These are phyloP conservation scores for Nephelium lappaceum DNA, from an alignment of 345 rosid species.

Conservation along the genomic window DNA sequence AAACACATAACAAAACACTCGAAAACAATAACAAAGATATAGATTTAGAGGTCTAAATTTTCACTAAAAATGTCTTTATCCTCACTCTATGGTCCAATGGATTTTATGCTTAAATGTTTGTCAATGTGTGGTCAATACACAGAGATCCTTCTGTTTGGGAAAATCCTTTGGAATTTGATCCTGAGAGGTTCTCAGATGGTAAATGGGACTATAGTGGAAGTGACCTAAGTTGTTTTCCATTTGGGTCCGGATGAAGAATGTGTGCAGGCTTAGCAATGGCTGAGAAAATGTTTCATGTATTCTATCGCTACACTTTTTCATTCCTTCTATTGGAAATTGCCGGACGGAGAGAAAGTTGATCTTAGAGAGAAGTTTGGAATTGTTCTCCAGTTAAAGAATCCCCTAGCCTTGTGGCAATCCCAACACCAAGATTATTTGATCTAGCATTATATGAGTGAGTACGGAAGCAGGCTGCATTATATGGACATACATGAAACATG, in stretches of 20 bases:
- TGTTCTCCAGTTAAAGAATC: slow-evolving; percentile 58
- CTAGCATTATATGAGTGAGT: slow-evolving; percentile 33
- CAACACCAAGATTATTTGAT: slow-evolving; percentile 54
- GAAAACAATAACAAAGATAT: too few relatives aligned
- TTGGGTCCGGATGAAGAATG: slow-evolving; percentile 85
- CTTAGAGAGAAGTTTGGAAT: slow-evolving; percentile 75
- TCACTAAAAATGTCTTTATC: too few relatives aligned
- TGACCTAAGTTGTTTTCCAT: slow-evolving; percentile 63
- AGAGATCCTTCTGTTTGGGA: slow-evolving; percentile 58
- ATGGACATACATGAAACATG: too few relatives aligned
- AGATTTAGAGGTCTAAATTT: too few relatives aligned
- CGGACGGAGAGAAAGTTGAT: slow-evolving; percentile 30
- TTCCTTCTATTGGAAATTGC: slow-evolving; percentile 74
- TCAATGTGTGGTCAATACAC: slow-evolving; percentile 63
- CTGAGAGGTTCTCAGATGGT: slow-evolving; percentile 49
- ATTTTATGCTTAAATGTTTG: slow-evolving; percentile 40
- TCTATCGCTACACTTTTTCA: slow-evolving; percentile 60
- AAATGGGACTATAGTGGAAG: slow-evolving; percentile 60
- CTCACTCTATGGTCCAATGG: too few relatives aligned
- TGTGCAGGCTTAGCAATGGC: slow-evolving; percentile 74
- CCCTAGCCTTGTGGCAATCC: slow-evolving; percentile 55
- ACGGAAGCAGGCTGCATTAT: too few relatives aligned
- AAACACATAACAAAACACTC: too few relatives aligned
- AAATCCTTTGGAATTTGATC: slow-evolving; percentile 48
- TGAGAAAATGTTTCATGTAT: slow-evolving; percentile 69